phyloP scores from a whole-genome alignment of 2,329 filamentous ascomycete genomes.

The Lanzia echinophila region DNA sequence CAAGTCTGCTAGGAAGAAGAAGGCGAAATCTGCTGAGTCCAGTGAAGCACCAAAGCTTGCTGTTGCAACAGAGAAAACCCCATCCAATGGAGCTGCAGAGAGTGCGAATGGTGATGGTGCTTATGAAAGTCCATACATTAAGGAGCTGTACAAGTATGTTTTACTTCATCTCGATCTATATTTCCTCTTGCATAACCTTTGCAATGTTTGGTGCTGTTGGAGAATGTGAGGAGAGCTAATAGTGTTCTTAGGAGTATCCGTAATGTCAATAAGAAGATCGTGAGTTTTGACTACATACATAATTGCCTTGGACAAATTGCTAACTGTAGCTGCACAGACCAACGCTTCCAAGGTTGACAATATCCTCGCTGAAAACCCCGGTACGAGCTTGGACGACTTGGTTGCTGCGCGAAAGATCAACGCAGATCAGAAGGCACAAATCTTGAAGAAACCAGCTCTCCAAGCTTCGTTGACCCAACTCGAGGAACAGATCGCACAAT shows the following conservation, averaged over 20 bases:
- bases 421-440: conserved; percentile 69
- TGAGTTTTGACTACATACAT: conserved; percentile 40
- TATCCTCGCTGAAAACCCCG: conserved; percentile 62
- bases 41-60: conserved; percentile 37
- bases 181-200: neutral
- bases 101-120: conserved; percentile 42
- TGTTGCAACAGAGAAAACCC: conserved; percentile 44
- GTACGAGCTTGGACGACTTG: conserved; percentile 66
- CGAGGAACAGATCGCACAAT: conserved; percentile 68
- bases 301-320: conserved; percentile 1
- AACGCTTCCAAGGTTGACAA: conserved; percentile 67
- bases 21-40: conserved; percentile 48
- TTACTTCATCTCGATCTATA: neutral
- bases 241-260: conserved; percentile 66
- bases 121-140: conserved; percentile 72
- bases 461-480: conserved; percentile 60
- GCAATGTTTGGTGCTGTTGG: neutral
- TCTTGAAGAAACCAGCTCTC: conserved; percentile 69
- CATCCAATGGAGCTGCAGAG: conserved; percentile 40
- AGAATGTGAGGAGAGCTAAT: neutral
- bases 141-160: conserved; percentile 81
- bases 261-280: conserved; percentile 90
- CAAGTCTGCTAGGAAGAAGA: conserved; percentile 65
- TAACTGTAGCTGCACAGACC: conserved; percentile 40
- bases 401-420: conserved; percentile 70